Evolutionary conservation across 1,139 yeast species (phyloP).

Genomic region (Torulaspora pretoriensis): DNA sequence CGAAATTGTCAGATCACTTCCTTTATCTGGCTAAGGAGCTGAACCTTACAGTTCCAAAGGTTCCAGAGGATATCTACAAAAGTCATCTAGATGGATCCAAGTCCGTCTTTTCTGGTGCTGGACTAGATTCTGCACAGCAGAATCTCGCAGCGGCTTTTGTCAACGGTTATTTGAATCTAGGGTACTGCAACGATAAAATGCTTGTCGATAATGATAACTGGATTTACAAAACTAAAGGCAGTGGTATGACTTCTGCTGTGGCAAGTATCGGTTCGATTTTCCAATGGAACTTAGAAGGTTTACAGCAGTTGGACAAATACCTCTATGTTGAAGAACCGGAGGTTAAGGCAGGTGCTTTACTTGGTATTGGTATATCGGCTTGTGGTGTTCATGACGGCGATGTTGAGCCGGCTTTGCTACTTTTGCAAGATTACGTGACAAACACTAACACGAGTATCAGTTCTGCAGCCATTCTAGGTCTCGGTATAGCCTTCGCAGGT

Average conservation of each 20-base stretch:
- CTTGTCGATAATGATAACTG: slow-evolving; percentile 76
- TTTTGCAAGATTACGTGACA: slow-evolving; percentile 76
- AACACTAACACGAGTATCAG: slow-evolving; percentile 53
- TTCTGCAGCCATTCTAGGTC: slow-evolving; percentile 80
- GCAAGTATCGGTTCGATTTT: slow-evolving; percentile 88
- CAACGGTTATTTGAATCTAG: slow-evolving; percentile 85
- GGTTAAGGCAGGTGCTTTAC: slow-evolving; percentile 91
- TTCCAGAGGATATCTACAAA: slow-evolving; percentile 93
- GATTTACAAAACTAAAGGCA: slow-evolving; percentile 89
- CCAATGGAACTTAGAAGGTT: slow-evolving; percentile 92
- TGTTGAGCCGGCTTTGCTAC: slow-evolving; percentile 84
- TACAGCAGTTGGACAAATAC: slow-evolving; percentile 85
- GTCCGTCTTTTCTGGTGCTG: slow-evolving; percentile 46
- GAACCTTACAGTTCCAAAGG: slow-evolving; percentile 81
- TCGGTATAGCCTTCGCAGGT: slow-evolving; percentile 95
- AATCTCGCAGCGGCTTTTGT: slow-evolving; percentile 94
- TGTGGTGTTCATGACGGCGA: slow-evolving; percentile 89
- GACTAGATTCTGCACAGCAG: slow-evolving; percentile 92
- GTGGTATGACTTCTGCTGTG: slow-evolving; percentile 90
- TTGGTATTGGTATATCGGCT: slow-evolving; percentile 94
- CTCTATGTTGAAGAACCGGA: slow-evolving; percentile 82
- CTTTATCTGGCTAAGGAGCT: slow-evolving; percentile 78
- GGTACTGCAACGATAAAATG: slow-evolving; percentile 82
- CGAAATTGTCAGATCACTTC: slow-evolving; percentile 73
- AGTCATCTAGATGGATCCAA: slow-evolving; percentile 77